Percentiles rank a stretch among this genome's conserved stretches.
Conservation (phyloP, 225 moss, liverwort and hornwort species). For the Physcomitrium patens region DNA sequence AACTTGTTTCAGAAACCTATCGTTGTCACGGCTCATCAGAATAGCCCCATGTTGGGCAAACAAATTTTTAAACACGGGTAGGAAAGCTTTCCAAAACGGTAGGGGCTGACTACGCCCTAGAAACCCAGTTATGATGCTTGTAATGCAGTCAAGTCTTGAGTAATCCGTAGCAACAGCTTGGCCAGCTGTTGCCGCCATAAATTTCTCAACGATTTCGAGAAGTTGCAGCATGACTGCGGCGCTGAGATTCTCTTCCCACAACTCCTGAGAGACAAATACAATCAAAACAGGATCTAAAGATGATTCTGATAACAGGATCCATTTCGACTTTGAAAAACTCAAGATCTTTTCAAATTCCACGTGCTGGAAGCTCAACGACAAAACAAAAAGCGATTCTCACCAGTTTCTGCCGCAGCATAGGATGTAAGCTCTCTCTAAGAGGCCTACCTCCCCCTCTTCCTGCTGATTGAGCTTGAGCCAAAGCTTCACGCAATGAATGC, state of each 20-base stretch:
- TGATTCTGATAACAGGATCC: conserved; percentile 5
- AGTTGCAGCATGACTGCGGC: conserved; percentile 93
- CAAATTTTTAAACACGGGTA: conserved; percentile 84
- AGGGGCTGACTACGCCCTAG: conserved; percentile 91
- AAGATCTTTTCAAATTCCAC: conserved; percentile 6
- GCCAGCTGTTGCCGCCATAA: conserved; percentile 77
- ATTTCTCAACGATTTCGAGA: conserved; percentile 86
- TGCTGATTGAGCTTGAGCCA: conserved; percentile 89
- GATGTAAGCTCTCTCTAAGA: conserved; percentile 91
- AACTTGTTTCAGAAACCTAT: conserved; percentile 63
- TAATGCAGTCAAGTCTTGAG: conserved; percentile 89
- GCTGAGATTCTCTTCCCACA: conserved; percentile 99
- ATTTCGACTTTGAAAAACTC: conserved; percentile 12
- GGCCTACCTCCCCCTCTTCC: conserved; percentile 82
- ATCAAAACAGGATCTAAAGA: conserved; percentile 26
- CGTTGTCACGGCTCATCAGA: conserved; percentile 97
- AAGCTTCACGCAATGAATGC: conserved; percentile 86
- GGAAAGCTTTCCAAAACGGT: conserved; percentile 66
- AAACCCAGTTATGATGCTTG: conserved; percentile 88
- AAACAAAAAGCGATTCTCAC: conserved; percentile 45
- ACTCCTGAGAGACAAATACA: conserved; percentile 49
- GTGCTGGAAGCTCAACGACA: conserved; percentile 15
- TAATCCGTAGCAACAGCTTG: conserved; percentile 93
- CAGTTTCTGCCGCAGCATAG: conserved; percentile 93
- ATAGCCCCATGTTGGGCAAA: conserved; percentile 80